A percentile compares a stretch with the other conserved stretches of the same genome.
Evolutionary conservation across 2,329 filamentous ascomycete species (phyloP).

Genomic region (Orbilia brochopaga): DNA sequence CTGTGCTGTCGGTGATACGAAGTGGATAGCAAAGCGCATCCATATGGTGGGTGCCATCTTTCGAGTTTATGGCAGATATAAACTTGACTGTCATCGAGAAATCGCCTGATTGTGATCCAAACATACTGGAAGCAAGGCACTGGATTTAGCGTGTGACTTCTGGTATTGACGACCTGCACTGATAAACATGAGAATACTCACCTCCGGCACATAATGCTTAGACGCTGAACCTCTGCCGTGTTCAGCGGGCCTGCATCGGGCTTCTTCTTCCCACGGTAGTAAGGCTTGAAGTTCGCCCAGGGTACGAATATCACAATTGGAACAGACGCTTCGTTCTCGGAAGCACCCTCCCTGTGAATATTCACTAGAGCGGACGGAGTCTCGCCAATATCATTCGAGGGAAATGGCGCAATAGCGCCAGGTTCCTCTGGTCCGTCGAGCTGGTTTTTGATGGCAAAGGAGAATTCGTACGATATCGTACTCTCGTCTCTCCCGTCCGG

Average conservation of each 20-base stretch:
- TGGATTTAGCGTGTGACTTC: slow-evolving; percentile 2
- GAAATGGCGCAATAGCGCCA: neutral
- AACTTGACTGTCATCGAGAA: slow-evolving; percentile 30
- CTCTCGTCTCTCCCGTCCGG: slow-evolving; percentile 74
- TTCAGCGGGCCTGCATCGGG: slow-evolving; percentile 68
- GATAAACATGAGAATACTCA: slow-evolving; percentile 56
- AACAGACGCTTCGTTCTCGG: too few species aligned
- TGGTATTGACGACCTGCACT: neutral
- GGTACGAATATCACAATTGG: slow-evolving; percentile 63
- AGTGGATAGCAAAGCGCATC: slow-evolving; percentile 1
- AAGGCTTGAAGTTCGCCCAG: slow-evolving; percentile 72
- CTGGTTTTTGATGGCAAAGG: slow-evolving; percentile 62
- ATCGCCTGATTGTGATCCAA: slow-evolving; percentile 29
- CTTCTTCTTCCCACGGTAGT: slow-evolving; percentile 73
- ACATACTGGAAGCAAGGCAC: slow-evolving; percentile 17
- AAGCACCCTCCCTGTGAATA: neutral
- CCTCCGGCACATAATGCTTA: slow-evolving; percentile 84
- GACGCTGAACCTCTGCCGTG: slow-evolving; percentile 66
- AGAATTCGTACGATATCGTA: slow-evolving; percentile 75
- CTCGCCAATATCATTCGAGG: neutral
- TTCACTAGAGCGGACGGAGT: neutral
- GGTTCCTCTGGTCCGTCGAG: slow-evolving; percentile 52
- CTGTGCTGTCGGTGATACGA: neutral
- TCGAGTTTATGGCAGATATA: slow-evolving; percentile 7
- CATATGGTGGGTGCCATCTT: neutral